Conservation (phyloP, 139 green algal species). For the Chlorella sp. region DNA sequence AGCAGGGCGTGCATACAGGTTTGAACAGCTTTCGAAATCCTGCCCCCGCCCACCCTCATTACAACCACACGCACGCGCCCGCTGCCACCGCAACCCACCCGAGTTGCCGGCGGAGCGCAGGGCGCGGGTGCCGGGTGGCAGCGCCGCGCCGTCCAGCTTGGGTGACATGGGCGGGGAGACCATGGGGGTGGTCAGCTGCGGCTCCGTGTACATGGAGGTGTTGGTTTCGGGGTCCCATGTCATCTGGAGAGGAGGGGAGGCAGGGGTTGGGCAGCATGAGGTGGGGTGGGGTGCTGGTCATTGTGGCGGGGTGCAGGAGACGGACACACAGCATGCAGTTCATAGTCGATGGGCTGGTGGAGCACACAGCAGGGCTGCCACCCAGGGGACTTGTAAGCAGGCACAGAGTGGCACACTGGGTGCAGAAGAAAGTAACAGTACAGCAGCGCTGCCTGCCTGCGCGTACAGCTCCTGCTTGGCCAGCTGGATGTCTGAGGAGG, state of each 20-base stretch:
- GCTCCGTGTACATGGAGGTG: constrained; percentile 29
- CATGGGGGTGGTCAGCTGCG: constrained; percentile 42
- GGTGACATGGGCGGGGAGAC: constrained; percentile 62
- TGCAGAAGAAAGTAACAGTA: background rate
- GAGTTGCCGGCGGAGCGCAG: constrained; percentile 20
- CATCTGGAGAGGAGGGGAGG: too few relatives aligned
- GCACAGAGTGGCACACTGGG: too few relatives aligned
- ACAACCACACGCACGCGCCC: too few relatives aligned
- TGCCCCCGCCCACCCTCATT: background rate
- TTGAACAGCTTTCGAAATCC: background rate
- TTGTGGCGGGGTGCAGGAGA: too few relatives aligned
- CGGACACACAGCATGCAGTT: too few relatives aligned
- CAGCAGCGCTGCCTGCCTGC: background rate
- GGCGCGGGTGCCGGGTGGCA: constrained; percentile 16
- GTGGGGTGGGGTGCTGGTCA: too few relatives aligned
- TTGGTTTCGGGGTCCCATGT: constrained; percentile 70
- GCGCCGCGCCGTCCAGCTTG: constrained; percentile 33
- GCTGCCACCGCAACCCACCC: too few relatives aligned
- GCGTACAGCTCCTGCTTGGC: constrained; percentile 83
- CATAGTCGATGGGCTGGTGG: too few relatives aligned
- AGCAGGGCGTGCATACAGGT: too few relatives aligned
- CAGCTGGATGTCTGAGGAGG: constrained; percentile 79
- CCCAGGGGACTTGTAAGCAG: too few relatives aligned
- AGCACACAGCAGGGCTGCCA: too few relatives aligned
- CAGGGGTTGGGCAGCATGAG: too few relatives aligned